A percentile compares a stretch with the other conserved stretches of the same genome.
phyloP scores from a whole-genome alignment of 2,329 filamentous ascomycete species.

The Fusarium redolens region DNA sequence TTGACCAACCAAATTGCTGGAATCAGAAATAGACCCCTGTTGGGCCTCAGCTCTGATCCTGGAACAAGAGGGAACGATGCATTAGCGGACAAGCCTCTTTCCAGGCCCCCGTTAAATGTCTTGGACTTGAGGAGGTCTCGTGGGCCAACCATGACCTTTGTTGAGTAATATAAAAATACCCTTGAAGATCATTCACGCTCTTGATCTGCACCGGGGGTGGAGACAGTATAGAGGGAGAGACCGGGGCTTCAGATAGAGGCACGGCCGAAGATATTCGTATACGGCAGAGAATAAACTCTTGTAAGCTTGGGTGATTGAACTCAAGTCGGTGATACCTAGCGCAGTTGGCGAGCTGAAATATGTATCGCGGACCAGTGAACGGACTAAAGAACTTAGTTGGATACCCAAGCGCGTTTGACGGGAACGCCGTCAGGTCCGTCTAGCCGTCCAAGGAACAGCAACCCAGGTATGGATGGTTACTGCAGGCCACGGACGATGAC shows the following conservation, averaged over 20 bases:
- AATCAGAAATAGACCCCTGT: constrained; percentile 19
- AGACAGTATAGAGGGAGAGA: background rate
- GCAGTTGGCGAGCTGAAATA: constrained; percentile 10
- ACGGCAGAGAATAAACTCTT: background rate
- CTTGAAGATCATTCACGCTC: constrained; percentile 6
- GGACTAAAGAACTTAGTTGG: constrained; percentile 8
- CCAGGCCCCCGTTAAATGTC: constrained; percentile 26
- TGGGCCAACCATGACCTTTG: constrained; percentile 11
- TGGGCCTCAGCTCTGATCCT: constrained; percentile 29
- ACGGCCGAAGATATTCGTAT: constrained; percentile 3
- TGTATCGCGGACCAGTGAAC: constrained; percentile 17
- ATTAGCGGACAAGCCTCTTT: constrained; percentile 27
- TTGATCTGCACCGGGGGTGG: background rate
- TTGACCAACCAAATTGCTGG: constrained; percentile 36
- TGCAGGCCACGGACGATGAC: constrained; percentile 33
- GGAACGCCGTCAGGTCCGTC: constrained; percentile 29
- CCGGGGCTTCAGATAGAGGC: background rate
- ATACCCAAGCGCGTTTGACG: constrained; percentile 23
- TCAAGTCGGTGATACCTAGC: constrained; percentile 9
- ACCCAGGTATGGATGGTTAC: constrained; percentile 25
- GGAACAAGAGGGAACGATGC: constrained; percentile 6
- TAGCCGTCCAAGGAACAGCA: constrained; percentile 20
- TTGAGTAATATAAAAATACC: constrained; percentile 23
- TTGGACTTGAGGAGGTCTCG: constrained; percentile 13
- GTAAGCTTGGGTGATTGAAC: background rate